Evolutionary conservation across 257 asterid genomes (phyloP), one percentile per base, ranked within the genome.

Genomic region (Solanum ossicruentum): DNA sequence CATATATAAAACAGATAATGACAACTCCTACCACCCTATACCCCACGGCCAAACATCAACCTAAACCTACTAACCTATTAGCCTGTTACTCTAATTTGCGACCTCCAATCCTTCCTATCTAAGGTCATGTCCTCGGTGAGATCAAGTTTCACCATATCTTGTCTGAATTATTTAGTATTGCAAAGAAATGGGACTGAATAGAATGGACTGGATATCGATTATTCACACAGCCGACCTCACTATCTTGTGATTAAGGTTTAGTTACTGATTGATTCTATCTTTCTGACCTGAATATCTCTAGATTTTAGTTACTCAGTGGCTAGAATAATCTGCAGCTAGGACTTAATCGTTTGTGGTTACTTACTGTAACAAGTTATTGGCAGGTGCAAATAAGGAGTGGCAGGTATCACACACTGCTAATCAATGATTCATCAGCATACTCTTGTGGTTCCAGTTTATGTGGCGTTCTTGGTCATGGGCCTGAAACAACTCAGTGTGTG

Each of bases 381-480:
- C 97, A 94, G 97, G 93, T 93, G 98, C 97, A 94, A 90, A 93
- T 94, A 73, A 94, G 89, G 88, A 91, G 95, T 21, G 98, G 98
- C 85, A 91, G 94, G 86, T 93, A 92, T 89, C 98, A 94, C 87
- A 93, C 97, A 2, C 86, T 94, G 93, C 90, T 94, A 92, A 90
- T 94, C 89, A 90, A 89, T 21, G 89, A 92, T 75, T 88, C 87
- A 72, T 90, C 84, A 16, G 98, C 89, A 39, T 94, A 92, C 91
- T 94, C 97, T 51, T 93, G 97, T 73, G 98, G 98, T 78, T 94
- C 98, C 86, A 91, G 97, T 89, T 88, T 94, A 85, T 94, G 97
- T 36, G 98, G 98, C 23, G 97, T 94, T 85, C 98, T 94, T 87
- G 97, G 98, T 87, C 98, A 94, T 84, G 98, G 98, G 83, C 89